Conservation (phyloP, 129 eudicot species). For the Glebionis coronaria region DNA sequence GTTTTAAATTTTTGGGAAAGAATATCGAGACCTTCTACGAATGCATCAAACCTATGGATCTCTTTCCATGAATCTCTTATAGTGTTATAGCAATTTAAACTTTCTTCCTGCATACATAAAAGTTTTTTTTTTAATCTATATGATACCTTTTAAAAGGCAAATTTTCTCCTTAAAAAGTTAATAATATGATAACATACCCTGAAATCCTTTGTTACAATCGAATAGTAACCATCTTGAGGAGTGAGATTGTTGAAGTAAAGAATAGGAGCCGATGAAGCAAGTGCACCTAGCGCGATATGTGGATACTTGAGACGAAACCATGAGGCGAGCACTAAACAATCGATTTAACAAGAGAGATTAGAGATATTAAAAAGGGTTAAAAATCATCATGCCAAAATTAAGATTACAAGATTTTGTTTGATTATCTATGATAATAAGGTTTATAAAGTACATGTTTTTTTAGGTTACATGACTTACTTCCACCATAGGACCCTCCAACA, state of each 20-base stretch:
- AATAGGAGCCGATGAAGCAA: slow-evolving; percentile 86
- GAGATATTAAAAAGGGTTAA: neutral
- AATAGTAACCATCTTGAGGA: slow-evolving; percentile 55
- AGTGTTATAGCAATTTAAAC: slow-evolving; percentile 55
- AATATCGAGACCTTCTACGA: slow-evolving; percentile 52
- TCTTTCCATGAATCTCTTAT: slow-evolving; percentile 60
- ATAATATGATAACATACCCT: slow-evolving; percentile 28
- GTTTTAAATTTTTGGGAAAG: slow-evolving; percentile 54
- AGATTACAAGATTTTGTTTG: neutral
- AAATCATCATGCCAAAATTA: neutral
- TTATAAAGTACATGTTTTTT: neutral
- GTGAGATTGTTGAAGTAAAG: slow-evolving; percentile 59
- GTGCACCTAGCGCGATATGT: slow-evolving; percentile 71
- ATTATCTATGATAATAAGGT: neutral
- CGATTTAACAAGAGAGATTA: neutral
- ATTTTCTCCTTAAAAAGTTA: neutral
- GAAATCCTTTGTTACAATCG: slow-evolving; percentile 54
- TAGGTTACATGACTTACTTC: slow-evolving; percentile 49
- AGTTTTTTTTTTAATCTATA: neutral
- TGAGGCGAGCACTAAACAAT: slow-evolving; percentile 67
- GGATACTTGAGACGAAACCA: slow-evolving; percentile 93
- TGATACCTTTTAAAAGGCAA: neutral
- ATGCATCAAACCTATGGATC: slow-evolving; percentile 55
- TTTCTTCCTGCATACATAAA: slow-evolving; percentile 42
- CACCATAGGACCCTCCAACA: slow-evolving; percentile 88